Evolutionary conservation across 345 rosid genomes (phyloP), one percentile per base, ranked within the genome.

Genomic region (Arabidopsis suecica): DNA sequence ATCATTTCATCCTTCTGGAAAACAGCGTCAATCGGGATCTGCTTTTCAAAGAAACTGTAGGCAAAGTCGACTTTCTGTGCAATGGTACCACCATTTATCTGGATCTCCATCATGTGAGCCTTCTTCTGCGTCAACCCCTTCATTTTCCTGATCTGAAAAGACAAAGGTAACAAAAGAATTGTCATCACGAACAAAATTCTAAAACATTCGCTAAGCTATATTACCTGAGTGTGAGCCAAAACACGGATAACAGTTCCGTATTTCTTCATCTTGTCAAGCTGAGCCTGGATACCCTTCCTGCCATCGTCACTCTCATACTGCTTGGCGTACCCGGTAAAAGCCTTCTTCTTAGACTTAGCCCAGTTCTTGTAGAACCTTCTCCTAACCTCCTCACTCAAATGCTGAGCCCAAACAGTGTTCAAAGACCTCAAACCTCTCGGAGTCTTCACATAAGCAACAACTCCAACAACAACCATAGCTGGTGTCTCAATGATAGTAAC

Each of bases 321-420:
- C 81, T 86, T 86, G 0, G 93, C 72, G 71, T 91, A 89, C 42
- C 88, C 84, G 6, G 86, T 81, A 79, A 92, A 92, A 33, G 97
- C 97, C 88, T 87, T 88, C 91, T 92, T 92, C 93, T 89, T 89
- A 38, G 97, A 89, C 81, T 88, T 92, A 85, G 84, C 80, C 92
- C 93, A 92, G 83, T 89, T 85, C 91, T 87, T 92, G 82, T 92
- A 89, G 84, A 92, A 92, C 83, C 97, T 85, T 60, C 97, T 80
- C 54, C 78, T 92, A 10, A 92, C 84, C 60, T 89, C 97, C 84
- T 92, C 96, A 14, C 92, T 92, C 70, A 92, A 77, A 72, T 92
- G 96, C 86, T 92, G 96, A 16, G 97, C 96, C 97, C 97, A 92
- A 5, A 92, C 93, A 13, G 97, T 92, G 88, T 82, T 87, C 84